Evolutionary conservation across 2,329 filamentous ascomycete species (phyloP).

Genomic region (Scytalidium lignicola): DNA sequence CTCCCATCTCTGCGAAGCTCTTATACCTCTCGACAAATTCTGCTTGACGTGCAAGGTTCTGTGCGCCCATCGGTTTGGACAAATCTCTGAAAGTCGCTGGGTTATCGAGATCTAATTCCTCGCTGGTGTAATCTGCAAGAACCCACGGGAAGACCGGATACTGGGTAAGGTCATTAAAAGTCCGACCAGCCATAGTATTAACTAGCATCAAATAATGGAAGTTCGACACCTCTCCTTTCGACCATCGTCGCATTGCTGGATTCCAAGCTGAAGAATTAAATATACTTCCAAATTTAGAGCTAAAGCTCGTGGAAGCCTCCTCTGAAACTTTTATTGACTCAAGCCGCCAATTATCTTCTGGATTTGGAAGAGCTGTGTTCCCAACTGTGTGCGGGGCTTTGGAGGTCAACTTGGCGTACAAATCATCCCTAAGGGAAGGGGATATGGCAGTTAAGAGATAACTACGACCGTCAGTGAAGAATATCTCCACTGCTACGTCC

Average conservation of each 20-base stretch:
- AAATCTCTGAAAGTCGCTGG: slow-evolving; percentile 84
- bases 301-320: slow-evolving; percentile 59
- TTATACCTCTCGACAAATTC: slow-evolving; percentile 82
- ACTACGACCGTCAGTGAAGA: slow-evolving; percentile 94
- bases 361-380: slow-evolving; percentile 63
- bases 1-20: slow-evolving; percentile 85
- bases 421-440: slow-evolving; percentile 66
- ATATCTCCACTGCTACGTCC: slow-evolving; percentile 93
- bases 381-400: slow-evolving; percentile 78
- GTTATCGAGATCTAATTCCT: slow-evolving; percentile 81
- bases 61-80: slow-evolving; percentile 93
- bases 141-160: slow-evolving; percentile 99
- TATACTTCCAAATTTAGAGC: slow-evolving; percentile 85
- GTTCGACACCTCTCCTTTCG: slow-evolving; percentile 92
- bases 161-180: slow-evolving; percentile 96
- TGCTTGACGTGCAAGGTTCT: slow-evolving; percentile 67
- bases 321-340: slow-evolving; percentile 71
- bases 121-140: slow-evolving; percentile 89
- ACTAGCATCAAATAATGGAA: slow-evolving; percentile 99
- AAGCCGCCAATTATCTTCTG: slow-evolving; percentile 87
- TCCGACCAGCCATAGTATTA: slow-evolving; percentile 94
- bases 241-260: slow-evolving; percentile 83
- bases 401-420: slow-evolving; percentile 68
- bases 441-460: slow-evolving; percentile 86
- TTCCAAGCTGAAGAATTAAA: slow-evolving; percentile 81